These are phyloP conservation scores for Neopestalotiopsis clavispora DNA, from an alignment of 2,329 filamentous ascomycete genomes.

Conservation along the genomic window DNA sequence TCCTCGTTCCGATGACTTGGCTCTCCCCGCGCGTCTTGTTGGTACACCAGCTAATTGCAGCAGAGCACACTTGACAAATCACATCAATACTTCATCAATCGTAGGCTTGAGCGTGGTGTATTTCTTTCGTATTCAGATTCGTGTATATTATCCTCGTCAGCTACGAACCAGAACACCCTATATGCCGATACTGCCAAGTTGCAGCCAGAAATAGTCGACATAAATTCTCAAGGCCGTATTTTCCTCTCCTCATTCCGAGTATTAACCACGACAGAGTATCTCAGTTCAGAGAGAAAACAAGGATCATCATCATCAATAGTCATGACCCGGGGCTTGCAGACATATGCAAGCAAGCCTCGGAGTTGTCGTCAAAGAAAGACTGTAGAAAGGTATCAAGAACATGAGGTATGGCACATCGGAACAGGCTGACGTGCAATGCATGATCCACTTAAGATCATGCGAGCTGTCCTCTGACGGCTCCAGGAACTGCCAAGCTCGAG, in stretches of 20 bases:
- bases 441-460: conserved; percentile 16
- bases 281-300: not conserved
- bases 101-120: too few relatives aligned
- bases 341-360: not conserved
- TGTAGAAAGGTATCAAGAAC: not conserved
- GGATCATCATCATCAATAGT: not conserved
- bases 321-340: not conserved
- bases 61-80: too few relatives aligned
- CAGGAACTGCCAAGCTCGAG: conserved; percentile 51
- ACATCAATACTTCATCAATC: too few relatives aligned
- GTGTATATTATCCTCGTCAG: too few relatives aligned
- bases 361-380: not conserved
- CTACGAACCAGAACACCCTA: too few relatives aligned
- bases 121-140: too few relatives aligned
- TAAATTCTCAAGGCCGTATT: too few relatives aligned
- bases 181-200: too few relatives aligned
- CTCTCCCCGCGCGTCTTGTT: too few relatives aligned
- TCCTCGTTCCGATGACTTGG: too few relatives aligned
- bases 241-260: not conserved
- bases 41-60: too few relatives aligned
- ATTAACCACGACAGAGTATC: not conserved
- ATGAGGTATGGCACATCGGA: not conserved
- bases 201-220: too few relatives aligned
- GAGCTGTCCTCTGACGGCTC: conserved; percentile 58
- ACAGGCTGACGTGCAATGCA: not conserved